These are phyloP conservation scores for Cytospora paraplurivora DNA, from an alignment of 2,329 filamentous ascomycete genomes.

Conservation along the genomic window DNA sequence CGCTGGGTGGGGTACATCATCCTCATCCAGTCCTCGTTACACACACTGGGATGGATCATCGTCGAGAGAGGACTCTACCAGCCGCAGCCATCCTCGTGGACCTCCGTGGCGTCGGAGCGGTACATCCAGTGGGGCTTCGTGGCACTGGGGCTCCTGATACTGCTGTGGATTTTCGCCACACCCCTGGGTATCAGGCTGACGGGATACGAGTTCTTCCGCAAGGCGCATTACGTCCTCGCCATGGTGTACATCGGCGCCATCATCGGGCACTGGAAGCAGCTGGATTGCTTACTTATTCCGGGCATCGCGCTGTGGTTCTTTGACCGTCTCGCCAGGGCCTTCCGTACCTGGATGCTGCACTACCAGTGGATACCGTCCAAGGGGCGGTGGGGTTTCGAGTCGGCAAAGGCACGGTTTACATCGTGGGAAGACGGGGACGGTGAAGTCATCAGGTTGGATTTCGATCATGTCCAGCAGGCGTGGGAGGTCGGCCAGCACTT, in stretches of 20 bases:
- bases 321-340: constrained; percentile 61
- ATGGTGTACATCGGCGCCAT: constrained; percentile 75
- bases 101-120: constrained; percentile 59
- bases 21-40: constrained; percentile 65
- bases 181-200: constrained; percentile 63
- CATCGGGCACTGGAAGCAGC: constrained; percentile 72
- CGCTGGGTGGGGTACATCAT: constrained; percentile 77
- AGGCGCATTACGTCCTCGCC: constrained; percentile 71
- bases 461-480: constrained; percentile 59
- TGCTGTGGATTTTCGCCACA: constrained; percentile 61
- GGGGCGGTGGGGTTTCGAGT: constrained; percentile 54
- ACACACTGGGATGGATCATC: constrained; percentile 72
- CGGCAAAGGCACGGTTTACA: constrained; percentile 52
- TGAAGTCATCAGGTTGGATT: constrained; percentile 66
- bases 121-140: constrained; percentile 77
- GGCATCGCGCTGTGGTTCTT: constrained; percentile 65
- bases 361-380: constrained; percentile 51
- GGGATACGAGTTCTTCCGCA: constrained; percentile 78
- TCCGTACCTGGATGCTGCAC: constrained; percentile 63
- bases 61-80: constrained; percentile 69
- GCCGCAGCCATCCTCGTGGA: constrained; percentile 64
- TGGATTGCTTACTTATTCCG: constrained; percentile 70
- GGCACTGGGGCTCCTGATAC: constrained; percentile 64
- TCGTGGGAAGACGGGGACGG: constrained; percentile 59
- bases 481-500: constrained; percentile 74